Base-by-base conservation (phyloP, 768 basidiomycete genomes). In the Phanerochaete sordida region DNA sequence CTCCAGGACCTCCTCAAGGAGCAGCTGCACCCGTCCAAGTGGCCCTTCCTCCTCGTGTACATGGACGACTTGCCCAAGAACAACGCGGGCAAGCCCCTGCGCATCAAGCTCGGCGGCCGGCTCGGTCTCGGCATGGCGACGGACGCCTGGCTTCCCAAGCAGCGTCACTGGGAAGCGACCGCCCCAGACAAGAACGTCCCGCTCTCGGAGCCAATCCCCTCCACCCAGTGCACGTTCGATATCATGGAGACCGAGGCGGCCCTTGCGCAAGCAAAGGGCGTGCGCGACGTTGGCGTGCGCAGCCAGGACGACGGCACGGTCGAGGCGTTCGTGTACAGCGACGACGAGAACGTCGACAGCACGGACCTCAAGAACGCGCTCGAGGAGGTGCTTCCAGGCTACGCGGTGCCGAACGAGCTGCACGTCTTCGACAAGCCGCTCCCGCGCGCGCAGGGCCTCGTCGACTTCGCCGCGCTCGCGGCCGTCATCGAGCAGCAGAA, bases 31-130 rank as follows among this genome's bases (percentile, higher is more conserved):
- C 78, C 80, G 13, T 77, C 77, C 4, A 80, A 80, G 67, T 81
- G 80, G 80, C 80, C 80, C 0, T 80, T 76, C 64, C 75, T 71
- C 1, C 60, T 81, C 35, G 75, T 81, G 19, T 81, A 79, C 64
- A 81, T 81, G 75, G 70, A 75, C 44, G 76, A 77, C 56, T 61
- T 81, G 4, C 80, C 80, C 8, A 80, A 79, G 68, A 80, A 80
- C 68, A 76, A 72, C 49, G 77, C 78, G 26, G 79, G 79, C 48
- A 80, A 81, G 66, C 76, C 77, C 21, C 69, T 79, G 11, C 75
- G 79, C 13, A 79, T 79, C 65, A 75, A 75, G 51, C 68, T 81
- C 33, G 70, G 76, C 24, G 71, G 71, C 46, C 76, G 80, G 0
- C 70, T 80, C 19, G 74, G 72, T 2, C 66, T 81, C 11, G 73